A percentile compares a stretch with the other conserved stretches of the same genome.
Evolutionary conservation across 2,329 filamentous ascomycete genomes (phyloP).

Genomic region (Colletotrichum sp.): DNA sequence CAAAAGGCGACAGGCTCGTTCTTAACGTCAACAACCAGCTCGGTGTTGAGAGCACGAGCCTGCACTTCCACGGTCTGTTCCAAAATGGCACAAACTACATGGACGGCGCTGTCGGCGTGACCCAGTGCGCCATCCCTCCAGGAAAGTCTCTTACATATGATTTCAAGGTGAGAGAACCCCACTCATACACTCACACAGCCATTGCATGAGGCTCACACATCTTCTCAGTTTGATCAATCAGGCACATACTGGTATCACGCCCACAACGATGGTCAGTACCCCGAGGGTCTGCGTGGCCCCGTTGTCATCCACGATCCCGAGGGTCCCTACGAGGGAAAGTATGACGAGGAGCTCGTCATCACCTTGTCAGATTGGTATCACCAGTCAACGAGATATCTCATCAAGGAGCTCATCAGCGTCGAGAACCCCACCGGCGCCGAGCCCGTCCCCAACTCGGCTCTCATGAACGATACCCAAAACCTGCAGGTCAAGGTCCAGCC

Average conservation of each 20-base stretch:
- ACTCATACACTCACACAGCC: background rate
- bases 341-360: slow-evolving; percentile 61
- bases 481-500: slow-evolving; percentile 49
- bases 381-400: slow-evolving; percentile 53
- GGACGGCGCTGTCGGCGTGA: slow-evolving; percentile 63
- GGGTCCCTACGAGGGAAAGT: slow-evolving; percentile 49
- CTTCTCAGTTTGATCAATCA: slow-evolving; percentile 17
- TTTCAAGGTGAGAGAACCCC: slow-evolving; percentile 49
- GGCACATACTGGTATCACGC: slow-evolving; percentile 65
- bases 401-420: slow-evolving; percentile 50
- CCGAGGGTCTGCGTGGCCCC: slow-evolving; percentile 62
- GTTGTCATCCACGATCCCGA: slow-evolving; percentile 61
- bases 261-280: slow-evolving; percentile 52
- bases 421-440: slow-evolving; percentile 57
- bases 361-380: slow-evolving; percentile 68
- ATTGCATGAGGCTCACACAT: background rate
- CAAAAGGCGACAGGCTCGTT: slow-evolving; percentile 56
- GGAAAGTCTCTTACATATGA: slow-evolving; percentile 61
- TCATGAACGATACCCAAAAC: slow-evolving; percentile 57
- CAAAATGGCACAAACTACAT: slow-evolving; percentile 62
- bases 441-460: slow-evolving; percentile 56
- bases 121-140: slow-evolving; percentile 61
- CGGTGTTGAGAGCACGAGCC: slow-evolving; percentile 55
- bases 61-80: slow-evolving; percentile 68
- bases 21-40: slow-evolving; percentile 55